Base-by-base conservation (phyloP, 2,329 filamentous ascomycete genomes). In the Neobulgaria alba region DNA sequence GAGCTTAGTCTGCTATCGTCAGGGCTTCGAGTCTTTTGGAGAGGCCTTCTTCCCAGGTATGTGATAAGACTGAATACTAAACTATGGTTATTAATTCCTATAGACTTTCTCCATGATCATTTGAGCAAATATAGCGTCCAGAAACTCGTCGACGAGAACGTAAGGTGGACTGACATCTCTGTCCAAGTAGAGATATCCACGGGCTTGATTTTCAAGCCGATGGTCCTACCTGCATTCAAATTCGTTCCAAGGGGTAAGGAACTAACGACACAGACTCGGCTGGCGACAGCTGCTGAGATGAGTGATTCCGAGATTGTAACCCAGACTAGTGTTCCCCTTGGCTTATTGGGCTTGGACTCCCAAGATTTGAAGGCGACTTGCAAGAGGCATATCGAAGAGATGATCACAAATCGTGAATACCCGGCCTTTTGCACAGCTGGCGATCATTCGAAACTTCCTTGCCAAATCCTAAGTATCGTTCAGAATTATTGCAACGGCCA, bases 121-220 rank as follows among this genome's bases (percentile, higher is more conserved):
- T 41, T 54, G 21, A 44, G 49, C n/a, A 53, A 55, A 29, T 33
- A 38, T 4, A 42, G 52, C 21, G 48, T 55, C 12, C 46, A 55
- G 30, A 47, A 48, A 19, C 45, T 58, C n/a, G 39, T 56, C 26
- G 46, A 39, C 16, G 49, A 54, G 20, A 39, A 57, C 36, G 48
- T 41, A 3, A 40, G 45, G 10, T 56, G 52, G 17, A 40, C 30
- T 3, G 41, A 51, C 33, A 38, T 12, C 2, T 21, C 30, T 7
- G 15, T 53, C 5, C 34, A 39, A 10, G 46, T 56, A 18, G 50
- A 53, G 10, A 38, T 56, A 9, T 47, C 43, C 2, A 43, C 44
- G 10, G 50, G 51, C 10, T 36, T 19, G 9, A 38, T 41, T 3
- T 56, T 54, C 38, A 41, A 38, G 8, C 47, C 49, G 2, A 47